Conservation (phyloP, 768 basidiomycete species). For the Suillus occidentalis region DNA sequence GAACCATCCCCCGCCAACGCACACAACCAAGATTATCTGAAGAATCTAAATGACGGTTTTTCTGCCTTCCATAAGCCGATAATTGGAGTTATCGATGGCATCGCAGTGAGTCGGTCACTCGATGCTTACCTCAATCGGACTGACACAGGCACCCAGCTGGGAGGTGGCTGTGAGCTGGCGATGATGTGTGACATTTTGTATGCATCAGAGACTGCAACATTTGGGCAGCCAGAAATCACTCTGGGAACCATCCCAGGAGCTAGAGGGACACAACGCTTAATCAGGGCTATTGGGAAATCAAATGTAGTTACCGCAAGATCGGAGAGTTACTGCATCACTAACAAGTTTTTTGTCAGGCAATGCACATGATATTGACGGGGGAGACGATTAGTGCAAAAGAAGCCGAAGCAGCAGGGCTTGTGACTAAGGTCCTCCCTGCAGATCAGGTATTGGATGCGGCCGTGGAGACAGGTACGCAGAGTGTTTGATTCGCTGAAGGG, state of each 20-base stretch:
- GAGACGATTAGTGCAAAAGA: conserved; percentile 45
- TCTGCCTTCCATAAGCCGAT: conserved; percentile 76
- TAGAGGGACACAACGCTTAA: conserved; percentile 90
- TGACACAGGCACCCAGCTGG: conserved; percentile 56
- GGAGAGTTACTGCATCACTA: background rate
- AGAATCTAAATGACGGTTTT: conserved; percentile 44
- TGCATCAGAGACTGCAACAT: conserved; percentile 81
- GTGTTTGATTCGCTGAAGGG: background rate
- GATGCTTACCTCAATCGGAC: background rate
- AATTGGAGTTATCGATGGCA: conserved; percentile 92
- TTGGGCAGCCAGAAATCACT: conserved; percentile 96
- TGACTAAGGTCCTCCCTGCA: conserved; percentile 41
- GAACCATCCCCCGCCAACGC: conserved; percentile 61
- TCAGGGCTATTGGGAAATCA: conserved; percentile 83
- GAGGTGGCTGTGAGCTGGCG: conserved; percentile 95
- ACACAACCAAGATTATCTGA: conserved; percentile 46
- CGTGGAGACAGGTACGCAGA: conserved; percentile 35
- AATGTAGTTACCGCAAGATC: conserved; percentile 17
- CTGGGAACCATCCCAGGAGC: conserved; percentile 93
- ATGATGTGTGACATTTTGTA: conserved; percentile 95
- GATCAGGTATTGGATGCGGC: conserved; percentile 44
- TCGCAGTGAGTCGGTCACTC: conserved; percentile 57
- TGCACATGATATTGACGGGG: conserved; percentile 58
- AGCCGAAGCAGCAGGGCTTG: conserved; percentile 48
- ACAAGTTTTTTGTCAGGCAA: conserved; percentile 34